phyloP scores from a whole-genome alignment of 345 rosid genomes.

The Punica granatum region DNA sequence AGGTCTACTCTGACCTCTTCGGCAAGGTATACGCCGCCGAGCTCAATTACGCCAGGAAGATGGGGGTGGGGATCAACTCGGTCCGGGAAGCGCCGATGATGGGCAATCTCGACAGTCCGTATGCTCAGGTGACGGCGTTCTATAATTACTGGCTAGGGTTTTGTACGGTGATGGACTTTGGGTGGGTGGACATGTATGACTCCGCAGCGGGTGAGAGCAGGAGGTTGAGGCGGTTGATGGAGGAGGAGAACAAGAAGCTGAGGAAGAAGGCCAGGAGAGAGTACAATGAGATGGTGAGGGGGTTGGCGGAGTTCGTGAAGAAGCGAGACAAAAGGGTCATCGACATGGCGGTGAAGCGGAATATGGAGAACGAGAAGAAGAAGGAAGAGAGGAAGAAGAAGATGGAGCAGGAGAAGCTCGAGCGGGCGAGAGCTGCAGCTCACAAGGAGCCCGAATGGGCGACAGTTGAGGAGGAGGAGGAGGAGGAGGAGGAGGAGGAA shows the following conservation, averaged over 20 bases:
- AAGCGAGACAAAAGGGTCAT: constrained; percentile 93
- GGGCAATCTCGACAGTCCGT: constrained; percentile 80
- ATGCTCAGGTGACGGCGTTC: constrained; percentile 73
- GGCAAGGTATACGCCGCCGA: constrained; percentile 53
- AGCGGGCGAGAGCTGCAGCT: constrained; percentile 29
- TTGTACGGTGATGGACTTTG: constrained; percentile 76
- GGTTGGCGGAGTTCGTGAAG: constrained; percentile 77
- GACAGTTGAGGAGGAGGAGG: constrained; percentile 33
- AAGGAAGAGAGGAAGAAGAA: constrained; percentile 66
- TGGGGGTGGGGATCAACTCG: constrained; percentile 50
- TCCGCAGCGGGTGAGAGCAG: constrained; percentile 62
- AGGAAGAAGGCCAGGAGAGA: constrained; percentile 80
- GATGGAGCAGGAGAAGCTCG: constrained; percentile 63
- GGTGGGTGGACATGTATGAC: constrained; percentile 80
- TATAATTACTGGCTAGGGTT: constrained; percentile 82
- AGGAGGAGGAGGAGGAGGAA: too few species aligned
- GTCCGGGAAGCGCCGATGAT: constrained; percentile 73
- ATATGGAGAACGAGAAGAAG: constrained; percentile 54
- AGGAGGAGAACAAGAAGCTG: constrained; percentile 88
- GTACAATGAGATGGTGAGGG: constrained; percentile 72
- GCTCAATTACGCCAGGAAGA: constrained; percentile 43
- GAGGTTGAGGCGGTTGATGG: constrained; percentile 76
- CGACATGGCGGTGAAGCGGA: constrained; percentile 65
- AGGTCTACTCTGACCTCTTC: constrained; percentile 72
- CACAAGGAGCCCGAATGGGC: constrained; percentile 24